These are phyloP conservation scores for Penicillium sumatraense DNA, from an alignment of 2,329 filamentous ascomycete species.

Conservation along the genomic window DNA sequence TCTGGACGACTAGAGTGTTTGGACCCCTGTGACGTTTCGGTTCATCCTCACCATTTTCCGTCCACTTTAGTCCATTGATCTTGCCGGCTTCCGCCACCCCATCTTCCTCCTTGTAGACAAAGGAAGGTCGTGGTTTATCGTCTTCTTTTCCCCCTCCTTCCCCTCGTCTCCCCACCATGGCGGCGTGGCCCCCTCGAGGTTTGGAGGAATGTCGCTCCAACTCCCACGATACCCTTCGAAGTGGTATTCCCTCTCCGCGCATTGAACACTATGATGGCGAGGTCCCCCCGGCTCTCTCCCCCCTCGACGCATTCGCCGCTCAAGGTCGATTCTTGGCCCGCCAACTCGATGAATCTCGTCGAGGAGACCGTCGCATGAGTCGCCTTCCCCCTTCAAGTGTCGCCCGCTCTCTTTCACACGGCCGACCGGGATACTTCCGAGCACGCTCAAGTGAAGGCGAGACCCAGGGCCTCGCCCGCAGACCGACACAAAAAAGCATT, in stretches of 20 bases:
- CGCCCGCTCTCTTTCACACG: conserved; percentile 78
- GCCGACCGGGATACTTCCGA: conserved; percentile 80
- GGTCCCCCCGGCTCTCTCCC: conserved; percentile 82
- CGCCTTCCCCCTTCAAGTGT: conserved; percentile 81
- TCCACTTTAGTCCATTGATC: neutral
- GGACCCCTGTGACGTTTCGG: neutral
- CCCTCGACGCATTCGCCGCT: conserved; percentile 90
- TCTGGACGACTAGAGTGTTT: conserved; percentile 12
- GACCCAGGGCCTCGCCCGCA: conserved; percentile 33
- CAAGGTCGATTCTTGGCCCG: conserved; percentile 87
- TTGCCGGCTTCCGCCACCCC: neutral
- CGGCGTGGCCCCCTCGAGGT: conserved; percentile 55
- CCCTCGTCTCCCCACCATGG: conserved; percentile 47
- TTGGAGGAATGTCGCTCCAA: conserved; percentile 64
- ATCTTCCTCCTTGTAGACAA: too few relatives aligned
- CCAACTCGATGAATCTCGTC: conserved; percentile 79
- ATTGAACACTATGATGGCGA: conserved; percentile 75
- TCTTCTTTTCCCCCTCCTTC: conserved; percentile 1
- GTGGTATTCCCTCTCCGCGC: conserved; percentile 71
- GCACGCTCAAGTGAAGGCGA: conserved; percentile 64
- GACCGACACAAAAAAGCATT: conserved; percentile 42
- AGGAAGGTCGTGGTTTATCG: neutral
- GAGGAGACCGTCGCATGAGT: conserved; percentile 78
- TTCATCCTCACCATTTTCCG: neutral
- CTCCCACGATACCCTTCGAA: conserved; percentile 58